These are phyloP conservation scores for Dendrobium huoshanense DNA, from an alignment of 106 monocot genomes.

Conservation along the genomic window DNA sequence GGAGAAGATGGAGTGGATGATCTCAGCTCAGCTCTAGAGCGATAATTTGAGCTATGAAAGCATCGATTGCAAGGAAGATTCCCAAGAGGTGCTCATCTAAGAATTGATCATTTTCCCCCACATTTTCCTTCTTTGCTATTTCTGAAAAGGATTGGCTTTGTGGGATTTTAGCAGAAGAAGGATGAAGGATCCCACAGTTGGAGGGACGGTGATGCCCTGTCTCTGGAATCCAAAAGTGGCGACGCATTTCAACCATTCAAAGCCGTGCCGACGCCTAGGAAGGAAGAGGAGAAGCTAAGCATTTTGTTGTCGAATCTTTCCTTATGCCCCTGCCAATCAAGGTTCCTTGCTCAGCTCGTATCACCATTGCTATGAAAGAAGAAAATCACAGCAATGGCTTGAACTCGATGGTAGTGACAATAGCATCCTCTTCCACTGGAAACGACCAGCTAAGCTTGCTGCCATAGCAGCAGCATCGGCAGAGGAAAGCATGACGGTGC, in stretches of 20 bases:
- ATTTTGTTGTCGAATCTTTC: background rate
- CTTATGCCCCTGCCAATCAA: conserved; percentile 21
- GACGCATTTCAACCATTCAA: conserved; percentile 39
- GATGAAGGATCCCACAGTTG: background rate
- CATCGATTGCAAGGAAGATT: background rate
- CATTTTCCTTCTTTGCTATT: background rate
- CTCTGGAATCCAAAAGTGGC: conserved; percentile 20
- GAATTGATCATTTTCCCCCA: background rate
- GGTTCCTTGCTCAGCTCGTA: conserved; percentile 1
- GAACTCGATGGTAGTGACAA: too few species aligned
- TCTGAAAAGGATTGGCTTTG: background rate
- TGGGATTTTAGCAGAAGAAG: conserved; percentile 10
- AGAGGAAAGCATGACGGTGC: too few species aligned
- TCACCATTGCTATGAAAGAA: too few species aligned
- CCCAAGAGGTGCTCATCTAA: background rate
- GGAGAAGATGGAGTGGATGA: too few species aligned
- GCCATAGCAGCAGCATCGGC: too few species aligned
- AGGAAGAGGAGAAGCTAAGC: too few species aligned
- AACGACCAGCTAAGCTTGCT: too few species aligned
- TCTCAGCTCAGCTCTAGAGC: too few species aligned
- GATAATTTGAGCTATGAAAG: background rate
- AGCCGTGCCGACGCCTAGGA: background rate
- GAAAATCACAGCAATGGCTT: too few species aligned
- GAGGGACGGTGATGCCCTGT: background rate
- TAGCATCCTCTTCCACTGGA: too few species aligned